A percentile compares a stretch with the other conserved stretches of the same genome.
These are phyloP conservation scores for Ogataea pignaliae DNA, from an alignment of 805 yeast genomes.

Conservation along the genomic window DNA sequence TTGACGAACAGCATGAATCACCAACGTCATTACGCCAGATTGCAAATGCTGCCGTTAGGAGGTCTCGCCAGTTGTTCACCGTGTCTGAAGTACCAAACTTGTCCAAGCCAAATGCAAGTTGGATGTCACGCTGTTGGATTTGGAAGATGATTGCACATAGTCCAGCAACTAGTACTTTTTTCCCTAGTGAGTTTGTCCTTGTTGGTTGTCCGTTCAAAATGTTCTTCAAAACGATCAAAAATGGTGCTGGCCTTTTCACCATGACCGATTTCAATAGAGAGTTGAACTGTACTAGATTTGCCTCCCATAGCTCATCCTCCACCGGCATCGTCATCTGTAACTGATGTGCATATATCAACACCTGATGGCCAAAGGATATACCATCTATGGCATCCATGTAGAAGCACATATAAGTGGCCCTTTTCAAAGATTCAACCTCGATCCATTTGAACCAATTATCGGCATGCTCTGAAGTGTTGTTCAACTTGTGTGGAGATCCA, in stretches of 20 bases:
- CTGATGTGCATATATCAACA: slow-evolving; percentile 53
- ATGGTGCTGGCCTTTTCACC: slow-evolving; percentile 36
- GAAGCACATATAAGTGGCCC: slow-evolving; percentile 78
- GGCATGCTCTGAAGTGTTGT: slow-evolving; percentile 17
- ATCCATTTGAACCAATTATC: slow-evolving; percentile 62
- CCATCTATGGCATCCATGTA: slow-evolving; percentile 78
- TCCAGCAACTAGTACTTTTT: slow-evolving; percentile 63
- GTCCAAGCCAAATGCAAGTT: slow-evolving; percentile 45
- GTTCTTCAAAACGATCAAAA: slow-evolving; percentile 53
- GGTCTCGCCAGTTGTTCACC: slow-evolving; percentile 61
- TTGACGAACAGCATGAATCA: slow-evolving; percentile 31
- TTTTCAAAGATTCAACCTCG: slow-evolving; percentile 70
- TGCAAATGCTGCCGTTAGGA: slow-evolving; percentile 65
- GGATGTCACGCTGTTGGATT: slow-evolving; percentile 68
- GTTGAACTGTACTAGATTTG: slow-evolving; percentile 20
- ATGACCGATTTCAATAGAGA: slow-evolving; percentile 17
- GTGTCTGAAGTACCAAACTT: slow-evolving; percentile 25
- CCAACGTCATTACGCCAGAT: slow-evolving; percentile 55
- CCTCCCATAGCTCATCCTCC: slow-evolving; percentile 55
- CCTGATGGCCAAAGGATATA: slow-evolving; percentile 70
- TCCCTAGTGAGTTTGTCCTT: slow-evolving; percentile 54
- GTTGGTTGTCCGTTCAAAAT: slow-evolving; percentile 49
- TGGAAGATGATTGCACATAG: slow-evolving; percentile 62
- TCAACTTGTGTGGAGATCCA: slow-evolving; percentile 50
- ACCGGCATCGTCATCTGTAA: slow-evolving; percentile 60